Conservation (phyloP, 2,329 filamentous ascomycete genomes). For the Phialophora tarda region DNA sequence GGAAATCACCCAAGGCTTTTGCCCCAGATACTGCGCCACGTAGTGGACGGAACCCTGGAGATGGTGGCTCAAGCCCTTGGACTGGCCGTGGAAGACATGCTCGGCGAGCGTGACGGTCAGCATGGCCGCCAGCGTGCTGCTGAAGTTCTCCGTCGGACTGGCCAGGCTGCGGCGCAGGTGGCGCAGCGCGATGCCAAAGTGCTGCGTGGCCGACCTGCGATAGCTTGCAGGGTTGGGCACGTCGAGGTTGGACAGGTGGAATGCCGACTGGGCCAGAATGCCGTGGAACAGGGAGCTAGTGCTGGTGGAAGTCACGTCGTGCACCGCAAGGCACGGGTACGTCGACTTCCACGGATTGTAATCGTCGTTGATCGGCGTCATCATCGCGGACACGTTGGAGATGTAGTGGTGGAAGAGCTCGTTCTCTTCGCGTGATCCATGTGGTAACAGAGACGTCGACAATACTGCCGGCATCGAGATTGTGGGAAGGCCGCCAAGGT, state of each 20-base stretch:
- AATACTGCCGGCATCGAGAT: slow-evolving; percentile 11
- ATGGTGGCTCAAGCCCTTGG: slow-evolving; percentile 18
- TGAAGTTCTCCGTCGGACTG: slow-evolving; percentile 17
- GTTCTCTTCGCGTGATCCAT: slow-evolving; percentile 14
- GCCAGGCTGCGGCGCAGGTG: slow-evolving; percentile 18
- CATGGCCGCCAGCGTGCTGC: slow-evolving; percentile 20
- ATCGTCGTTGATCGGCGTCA: slow-evolving; percentile 25
- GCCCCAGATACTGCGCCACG: slow-evolving; percentile 22
- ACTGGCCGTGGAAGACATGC: slow-evolving; percentile 26
- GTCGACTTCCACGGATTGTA: slow-evolving; percentile 27
- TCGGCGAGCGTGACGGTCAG: slow-evolving; percentile 25
- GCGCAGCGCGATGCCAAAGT: slow-evolving; percentile 20
- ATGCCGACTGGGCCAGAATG: slow-evolving; percentile 26
- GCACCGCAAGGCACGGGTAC: slow-evolving; percentile 25
- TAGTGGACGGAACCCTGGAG: slow-evolving; percentile 15
- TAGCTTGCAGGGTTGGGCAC: slow-evolving; percentile 8
- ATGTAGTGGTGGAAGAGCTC: slow-evolving; percentile 24
- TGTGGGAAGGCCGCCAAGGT: neutral
- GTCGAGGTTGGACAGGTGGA: slow-evolving; percentile 21
- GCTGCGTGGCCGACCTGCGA: slow-evolving; percentile 14
- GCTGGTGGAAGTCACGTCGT: slow-evolving; percentile 8
- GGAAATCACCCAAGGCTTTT: slow-evolving; percentile 24
- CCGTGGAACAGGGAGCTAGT: slow-evolving; percentile 17
- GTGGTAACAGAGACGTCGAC: slow-evolving; percentile 5
- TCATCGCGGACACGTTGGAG: slow-evolving; percentile 11